Evolutionary conservation across 163 green algal genomes (phyloP), one percentile per base, ranked within the genome.

Genomic region (Scenedesmus sp.): DNA sequence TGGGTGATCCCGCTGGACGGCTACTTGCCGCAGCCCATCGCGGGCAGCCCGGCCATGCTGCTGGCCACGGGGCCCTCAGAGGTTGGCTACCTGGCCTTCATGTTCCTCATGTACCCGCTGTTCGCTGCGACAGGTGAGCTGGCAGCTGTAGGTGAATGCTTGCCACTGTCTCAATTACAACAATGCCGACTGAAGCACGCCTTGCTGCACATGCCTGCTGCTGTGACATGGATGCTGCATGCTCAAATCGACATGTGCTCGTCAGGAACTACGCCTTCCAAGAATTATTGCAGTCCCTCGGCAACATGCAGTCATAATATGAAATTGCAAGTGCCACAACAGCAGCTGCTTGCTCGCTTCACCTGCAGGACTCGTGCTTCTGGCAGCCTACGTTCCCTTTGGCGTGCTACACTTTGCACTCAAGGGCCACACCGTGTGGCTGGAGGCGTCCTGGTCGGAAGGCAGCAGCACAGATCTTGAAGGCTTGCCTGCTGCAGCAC

Each of bases 11-110:
- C 83, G 5, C 57, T 88, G 20, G 83, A 88, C 23, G 83, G 83
- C 23, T 88, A 88, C 23, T 57, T 77, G 1, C 57, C 57, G 16
- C 20, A 88, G n/a, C 15, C 57, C 8, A 55, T 88, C 5, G 83
- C 83, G 23, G 57, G 16, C 10, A 12, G 57, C 56, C 56, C 83
- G n/a, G 7, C 57, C 10, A 54, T 88, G 83, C 83, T 77, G 57
- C 56, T 88, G 57, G 46, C 57, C 23, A 88, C 83, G n/a, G 83
- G 83, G 23, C 83, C 83, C 3, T 76, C 83, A 76, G 83, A 88
- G 83, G 26, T 88, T 66, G 56, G 55, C 20, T 88, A 76, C 12
- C 57, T 88, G 57, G 57, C n/a, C 2, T 88, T 76, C 9, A 9
- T 76, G 20, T 56, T 88, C 18, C 12, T 76, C 8, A 54, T 88